Conservation (phyloP, 179 eudicot genomes). For the Dionaea muscipula region DNA sequence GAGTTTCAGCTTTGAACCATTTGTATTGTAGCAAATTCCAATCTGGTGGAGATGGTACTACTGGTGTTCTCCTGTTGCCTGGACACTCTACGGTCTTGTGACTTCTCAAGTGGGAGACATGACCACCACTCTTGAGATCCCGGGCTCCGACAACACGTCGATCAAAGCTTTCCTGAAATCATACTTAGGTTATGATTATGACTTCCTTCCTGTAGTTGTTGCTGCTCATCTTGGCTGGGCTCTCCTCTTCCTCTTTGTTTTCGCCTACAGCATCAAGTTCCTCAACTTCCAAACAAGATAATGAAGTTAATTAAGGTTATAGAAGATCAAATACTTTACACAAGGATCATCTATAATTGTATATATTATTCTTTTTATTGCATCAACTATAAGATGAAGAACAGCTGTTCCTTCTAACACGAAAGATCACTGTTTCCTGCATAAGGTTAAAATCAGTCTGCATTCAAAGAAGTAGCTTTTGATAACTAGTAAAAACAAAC, state of each 20-base stretch:
- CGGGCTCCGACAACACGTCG: constrained; percentile 26
- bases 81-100: constrained; percentile 73
- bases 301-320: not conserved
- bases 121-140: constrained; percentile 20
- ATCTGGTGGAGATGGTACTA: constrained; percentile 98
- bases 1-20: not conserved
- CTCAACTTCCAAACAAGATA: constrained; percentile 69
- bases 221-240: constrained; percentile 55
- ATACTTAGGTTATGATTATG: constrained; percentile 41
- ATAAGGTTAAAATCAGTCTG: no score
- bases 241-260: constrained; percentile 42
- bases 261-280: constrained; percentile 60
- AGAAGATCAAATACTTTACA: no score
- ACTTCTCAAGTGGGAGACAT: constrained; percentile 68
- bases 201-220: constrained; percentile 50
- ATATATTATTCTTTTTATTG: no score
- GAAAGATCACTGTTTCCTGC: no score
- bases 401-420: no score
- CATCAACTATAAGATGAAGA: no score
- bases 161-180: constrained; percentile 35
- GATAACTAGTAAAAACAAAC: no score
- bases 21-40: constrained; percentile 54
- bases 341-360: no score
- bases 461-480: no score
- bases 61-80: constrained; percentile 71